These are phyloP conservation scores for Fusarium pseudocircinatum DNA, from an alignment of 2,329 filamentous ascomycete genomes.

Conservation along the genomic window DNA sequence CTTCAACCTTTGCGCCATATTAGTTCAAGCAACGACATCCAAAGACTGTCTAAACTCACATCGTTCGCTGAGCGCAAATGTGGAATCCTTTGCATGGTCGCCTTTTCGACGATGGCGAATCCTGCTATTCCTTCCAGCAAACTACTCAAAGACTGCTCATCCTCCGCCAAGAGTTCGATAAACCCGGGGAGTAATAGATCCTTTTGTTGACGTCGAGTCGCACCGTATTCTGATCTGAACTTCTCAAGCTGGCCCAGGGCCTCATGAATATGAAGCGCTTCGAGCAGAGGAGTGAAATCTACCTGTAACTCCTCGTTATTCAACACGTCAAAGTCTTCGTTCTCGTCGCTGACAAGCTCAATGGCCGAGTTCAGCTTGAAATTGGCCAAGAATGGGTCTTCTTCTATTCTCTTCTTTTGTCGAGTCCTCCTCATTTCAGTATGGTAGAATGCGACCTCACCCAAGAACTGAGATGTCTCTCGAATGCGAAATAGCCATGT, in stretches of 20 bases:
- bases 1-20: constrained; percentile 75
- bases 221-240: constrained; percentile 91
- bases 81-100: constrained; percentile 87
- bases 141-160: constrained; percentile 86
- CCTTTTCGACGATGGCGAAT: constrained; percentile 95
- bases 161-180: constrained; percentile 82
- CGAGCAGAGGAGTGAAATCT: constrained; percentile 92
- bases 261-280: constrained; percentile 96
- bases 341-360: constrained; percentile 93
- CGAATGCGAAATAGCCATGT: constrained; percentile 96
- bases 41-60: constrained; percentile 62
- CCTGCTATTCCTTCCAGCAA: constrained; percentile 93
- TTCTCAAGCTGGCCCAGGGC: constrained; percentile 92
- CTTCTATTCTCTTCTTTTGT: constrained; percentile 83
- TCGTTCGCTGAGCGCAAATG: constrained; percentile 85
- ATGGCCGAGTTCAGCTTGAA: constrained; percentile 97
- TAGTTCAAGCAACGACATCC: not conserved
- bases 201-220: constrained; percentile 89
- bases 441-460: constrained; percentile 96
- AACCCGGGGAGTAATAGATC: constrained; percentile 84
- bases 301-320: constrained; percentile 96
- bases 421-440: constrained; percentile 86
- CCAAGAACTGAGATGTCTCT: constrained; percentile 94
- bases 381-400: constrained; percentile 76
- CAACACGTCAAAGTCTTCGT: constrained; percentile 92